Evolutionary conservation across 2,329 filamentous ascomycete genomes (phyloP).

Genomic region (Lasiodiplodia theobromae): DNA sequence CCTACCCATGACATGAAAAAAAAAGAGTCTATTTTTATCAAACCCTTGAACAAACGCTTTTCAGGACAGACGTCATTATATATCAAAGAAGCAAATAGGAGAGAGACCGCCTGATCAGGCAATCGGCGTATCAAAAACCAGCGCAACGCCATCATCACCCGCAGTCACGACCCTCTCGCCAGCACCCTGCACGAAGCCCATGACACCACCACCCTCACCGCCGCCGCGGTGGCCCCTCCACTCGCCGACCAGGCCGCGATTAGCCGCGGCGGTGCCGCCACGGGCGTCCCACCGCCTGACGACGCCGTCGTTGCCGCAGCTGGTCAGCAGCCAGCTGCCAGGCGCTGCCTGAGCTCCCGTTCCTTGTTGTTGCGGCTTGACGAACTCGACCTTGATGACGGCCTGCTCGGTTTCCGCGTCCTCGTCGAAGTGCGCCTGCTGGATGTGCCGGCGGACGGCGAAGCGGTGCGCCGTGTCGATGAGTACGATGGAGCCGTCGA

Average conservation of each 20-base stretch:
- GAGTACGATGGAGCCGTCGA: constrained; percentile 76
- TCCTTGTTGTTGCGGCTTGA: constrained; percentile 53
- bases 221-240: constrained; percentile 90
- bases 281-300: constrained; percentile 86
- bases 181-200: constrained; percentile 79
- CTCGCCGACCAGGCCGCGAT: constrained; percentile 77
- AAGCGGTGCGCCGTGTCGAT: constrained; percentile 89
- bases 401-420: constrained; percentile 73
- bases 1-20: too few species aligned
- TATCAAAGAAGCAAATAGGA: too few species aligned
- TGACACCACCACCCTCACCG: constrained; percentile 84
- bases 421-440: constrained; percentile 74
- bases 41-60: neutral
- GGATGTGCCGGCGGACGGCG: constrained; percentile 81
- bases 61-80: neutral
- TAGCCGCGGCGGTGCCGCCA: constrained; percentile 70
- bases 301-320: constrained; percentile 90
- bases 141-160: constrained; percentile 79
- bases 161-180: constrained; percentile 73
- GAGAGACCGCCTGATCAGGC: too few species aligned
- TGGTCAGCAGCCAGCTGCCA: constrained; percentile 76
- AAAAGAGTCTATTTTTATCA: neutral
- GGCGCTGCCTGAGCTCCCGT: constrained; percentile 37
- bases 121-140: constrained; percentile 66
- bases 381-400: constrained; percentile 92